Base-by-base conservation (phyloP, 306 rosid species). In the Sindora glabra region DNA sequence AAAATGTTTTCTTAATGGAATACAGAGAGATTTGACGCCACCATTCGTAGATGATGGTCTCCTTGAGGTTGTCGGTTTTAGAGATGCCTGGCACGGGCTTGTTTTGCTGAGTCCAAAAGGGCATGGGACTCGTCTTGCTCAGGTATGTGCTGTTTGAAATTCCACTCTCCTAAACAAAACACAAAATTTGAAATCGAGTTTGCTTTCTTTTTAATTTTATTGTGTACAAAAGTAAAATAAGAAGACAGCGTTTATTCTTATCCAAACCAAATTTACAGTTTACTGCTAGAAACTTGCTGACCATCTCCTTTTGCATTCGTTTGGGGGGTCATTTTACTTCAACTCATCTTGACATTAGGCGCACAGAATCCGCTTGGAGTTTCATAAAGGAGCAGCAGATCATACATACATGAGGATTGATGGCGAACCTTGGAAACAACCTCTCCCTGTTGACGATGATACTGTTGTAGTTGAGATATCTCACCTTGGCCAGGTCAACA, bases 341-440 rank as follows among this genome's bases (percentile, higher is more conserved):
- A n/a, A n/a, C n/a, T n/a, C n/a, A n/a, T n/a, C n/a, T n/a, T n/a
- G n/a, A n/a, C n/a, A n/a, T 34, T 38, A 92, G 99, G 96, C 85
- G 7, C 83, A 54, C 56, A 76, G 95, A 57, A 86, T 92, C 73
- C 75, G 90, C 34, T 86, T 92, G 29, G 82, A 78, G 76, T 92
- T 92, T 68, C 80, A 71, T 57, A 92, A 82, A 79, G 95, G 86
- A 12, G 85, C 77, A 29, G 65, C 77, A 10, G 87, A 86, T 68
- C 84, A 82, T 46, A 89, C 96, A 2, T 92, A 38, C 82, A 89
- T 92, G 99, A 78, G 95, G 76, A 89, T 89, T 6, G 99, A 92
- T 27, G 95, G 99, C 22, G 99, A 92, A 63, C 95, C 99, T 16
- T 92, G 99, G 99, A 92, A 84, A 77, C 99, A 92, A 69, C 95